Conservation (phyloP, 441 rosid species). For the Biscutella laevigata region DNA sequence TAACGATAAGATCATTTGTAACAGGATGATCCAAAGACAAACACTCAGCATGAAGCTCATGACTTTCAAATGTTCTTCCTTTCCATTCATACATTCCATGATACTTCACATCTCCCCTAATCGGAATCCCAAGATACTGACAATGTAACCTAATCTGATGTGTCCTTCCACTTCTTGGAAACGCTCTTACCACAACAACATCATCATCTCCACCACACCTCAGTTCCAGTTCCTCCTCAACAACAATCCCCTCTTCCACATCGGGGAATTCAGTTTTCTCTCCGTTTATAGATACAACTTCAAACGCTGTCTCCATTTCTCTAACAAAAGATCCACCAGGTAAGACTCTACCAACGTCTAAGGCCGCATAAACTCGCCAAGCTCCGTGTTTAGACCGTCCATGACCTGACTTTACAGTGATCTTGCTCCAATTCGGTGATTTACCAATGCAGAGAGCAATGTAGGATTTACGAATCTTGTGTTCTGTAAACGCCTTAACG, state of each 20-base stretch:
- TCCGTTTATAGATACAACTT: conserved; percentile 55
- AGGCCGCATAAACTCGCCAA: conserved; percentile 75
- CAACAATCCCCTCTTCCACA: conserved; percentile 30
- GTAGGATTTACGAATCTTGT: conserved; percentile 63
- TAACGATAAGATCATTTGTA: conserved; percentile 31
- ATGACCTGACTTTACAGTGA: conserved; percentile 74
- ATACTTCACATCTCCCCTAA: conserved; percentile 81
- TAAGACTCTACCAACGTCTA: conserved; percentile 56
- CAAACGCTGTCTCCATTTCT: conserved; percentile 78
- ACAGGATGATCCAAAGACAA: conserved; percentile 69
- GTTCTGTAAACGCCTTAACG: conserved; percentile 74
- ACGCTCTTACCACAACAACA: conserved; percentile 55
- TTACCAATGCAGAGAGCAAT: conserved; percentile 63
- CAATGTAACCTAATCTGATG: conserved; percentile 94
- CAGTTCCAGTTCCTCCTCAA: conserved; percentile 34
- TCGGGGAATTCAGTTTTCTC: conserved; percentile 15
- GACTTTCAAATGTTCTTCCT: conserved; percentile 46
- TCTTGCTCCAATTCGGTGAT: conserved; percentile 53
- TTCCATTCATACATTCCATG: conserved; percentile 71
- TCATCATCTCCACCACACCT: conserved; percentile 20
- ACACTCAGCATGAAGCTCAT: conserved; percentile 80
- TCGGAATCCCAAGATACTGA: conserved; percentile 76
- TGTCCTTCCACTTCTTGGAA: conserved; percentile 77
- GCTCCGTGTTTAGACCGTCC: conserved; percentile 89
- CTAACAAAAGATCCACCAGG: conserved; percentile 78